Evolutionary conservation across 495 filamentous ascomycete species (phyloP).

Genomic region (Aspergillus avenaceus): DNA sequence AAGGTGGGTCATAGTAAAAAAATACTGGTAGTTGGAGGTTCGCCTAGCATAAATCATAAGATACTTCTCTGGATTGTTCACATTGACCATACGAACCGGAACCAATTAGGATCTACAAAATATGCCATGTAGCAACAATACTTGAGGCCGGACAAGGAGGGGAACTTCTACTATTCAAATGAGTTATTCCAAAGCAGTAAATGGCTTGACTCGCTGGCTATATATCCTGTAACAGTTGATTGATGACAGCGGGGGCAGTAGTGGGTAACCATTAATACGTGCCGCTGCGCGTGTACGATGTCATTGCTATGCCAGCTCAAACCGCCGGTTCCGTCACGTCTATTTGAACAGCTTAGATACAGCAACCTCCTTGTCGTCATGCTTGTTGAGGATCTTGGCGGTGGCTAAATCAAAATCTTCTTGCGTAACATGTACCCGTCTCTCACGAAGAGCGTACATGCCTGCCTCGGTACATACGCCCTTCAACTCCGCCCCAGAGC

Average conservation of each 20-base stretch:
- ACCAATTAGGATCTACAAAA: no score
- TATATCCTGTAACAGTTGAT: not conserved
- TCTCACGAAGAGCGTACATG: slow-evolving; percentile 94
- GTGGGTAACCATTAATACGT: slow-evolving; percentile 10
- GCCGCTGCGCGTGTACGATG: slow-evolving; percentile 8
- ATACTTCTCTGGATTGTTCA: no score
- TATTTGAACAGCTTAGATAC: slow-evolving; percentile 94
- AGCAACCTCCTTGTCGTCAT: slow-evolving; percentile 95
- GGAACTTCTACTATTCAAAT: no score
- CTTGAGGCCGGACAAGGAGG: no score
- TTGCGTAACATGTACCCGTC: slow-evolving; percentile 96
- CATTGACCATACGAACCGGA: no score
- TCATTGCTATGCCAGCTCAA: not conserved
- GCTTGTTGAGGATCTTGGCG: slow-evolving; percentile 99
- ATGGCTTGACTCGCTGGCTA: not conserved
- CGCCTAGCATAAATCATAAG: no score
- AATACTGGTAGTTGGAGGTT: no score
- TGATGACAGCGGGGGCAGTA: not conserved
- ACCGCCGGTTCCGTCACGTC: not conserved
- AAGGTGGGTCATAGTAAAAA: no score
- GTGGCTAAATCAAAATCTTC: slow-evolving; percentile 99
- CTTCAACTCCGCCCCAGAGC: slow-evolving; percentile 94
- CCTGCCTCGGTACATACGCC: slow-evolving; percentile 95
- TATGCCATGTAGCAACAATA: no score
- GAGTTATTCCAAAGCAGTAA: not conserved